Evolutionary conservation across 768 basidiomycete genomes (phyloP).

Genomic region (Tricholoma sp.): DNA sequence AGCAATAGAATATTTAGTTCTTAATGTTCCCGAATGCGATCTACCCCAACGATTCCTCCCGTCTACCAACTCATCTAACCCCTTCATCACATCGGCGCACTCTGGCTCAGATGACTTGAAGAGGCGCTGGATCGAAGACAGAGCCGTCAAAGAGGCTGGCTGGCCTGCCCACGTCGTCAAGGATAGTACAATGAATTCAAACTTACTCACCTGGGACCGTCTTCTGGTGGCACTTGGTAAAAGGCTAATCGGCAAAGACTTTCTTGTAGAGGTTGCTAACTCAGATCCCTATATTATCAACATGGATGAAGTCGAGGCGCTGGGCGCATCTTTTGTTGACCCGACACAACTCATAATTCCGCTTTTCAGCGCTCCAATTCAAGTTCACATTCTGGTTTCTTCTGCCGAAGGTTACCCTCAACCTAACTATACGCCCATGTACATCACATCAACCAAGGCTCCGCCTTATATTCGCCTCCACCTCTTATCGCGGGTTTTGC

Average conservation of each 20-base stretch:
- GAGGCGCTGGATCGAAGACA: constrained; percentile 75
- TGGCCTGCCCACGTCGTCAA: constrained; percentile 72
- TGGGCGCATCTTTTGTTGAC: constrained; percentile 48
- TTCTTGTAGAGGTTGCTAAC: constrained; percentile 6
- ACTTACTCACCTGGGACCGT: constrained; percentile 45
- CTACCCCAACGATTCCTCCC: constrained; percentile 72
- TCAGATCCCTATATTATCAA: constrained; percentile 29
- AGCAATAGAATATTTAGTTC: constrained; percentile 77
- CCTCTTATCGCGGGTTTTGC: constrained; percentile 63
- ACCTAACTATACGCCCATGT: constrained; percentile 60
- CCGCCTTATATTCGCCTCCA: constrained; percentile 83
- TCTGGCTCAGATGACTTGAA: constrained; percentile 59
- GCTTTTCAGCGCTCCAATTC: constrained; percentile 57
- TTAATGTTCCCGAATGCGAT: constrained; percentile 84
- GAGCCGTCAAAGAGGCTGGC: constrained; percentile 77
- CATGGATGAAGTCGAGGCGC: constrained; percentile 45
- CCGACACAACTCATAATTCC: constrained; percentile 52
- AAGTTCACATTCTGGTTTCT: constrained; percentile 62
- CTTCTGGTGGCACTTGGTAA: constrained; percentile 53
- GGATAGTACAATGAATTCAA: constrained; percentile 37
- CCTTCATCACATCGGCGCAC: constrained; percentile 64
- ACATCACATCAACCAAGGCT: constrained; percentile 60
- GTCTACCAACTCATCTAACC: constrained; percentile 55
- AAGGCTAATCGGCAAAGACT: constrained; percentile 45
- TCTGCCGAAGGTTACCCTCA: constrained; percentile 37